Percentiles rank a stretch among this genome's conserved stretches.
Conservation (phyloP, 371 early-diverging fungal species). For the Enterocytospora artemiae region DNA sequence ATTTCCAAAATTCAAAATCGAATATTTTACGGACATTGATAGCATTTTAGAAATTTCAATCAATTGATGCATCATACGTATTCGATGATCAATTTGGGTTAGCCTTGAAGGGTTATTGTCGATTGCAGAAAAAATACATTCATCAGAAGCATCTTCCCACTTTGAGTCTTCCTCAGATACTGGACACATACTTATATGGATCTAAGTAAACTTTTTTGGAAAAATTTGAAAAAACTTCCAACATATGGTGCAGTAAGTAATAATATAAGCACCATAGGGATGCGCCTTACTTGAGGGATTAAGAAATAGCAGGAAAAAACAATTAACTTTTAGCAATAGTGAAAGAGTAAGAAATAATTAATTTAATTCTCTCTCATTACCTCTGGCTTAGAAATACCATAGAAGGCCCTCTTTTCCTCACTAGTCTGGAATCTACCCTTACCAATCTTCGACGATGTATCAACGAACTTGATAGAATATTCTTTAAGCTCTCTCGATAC, state of each 20-base stretch:
- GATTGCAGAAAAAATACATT: too few relatives aligned
- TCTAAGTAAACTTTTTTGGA: background rate
- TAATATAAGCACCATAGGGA: background rate
- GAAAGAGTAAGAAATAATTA: conserved; percentile 33
- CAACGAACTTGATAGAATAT: conserved; percentile 87
- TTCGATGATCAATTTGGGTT: too few relatives aligned
- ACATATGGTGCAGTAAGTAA: background rate
- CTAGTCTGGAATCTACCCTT: conserved; percentile 99
- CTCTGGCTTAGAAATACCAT: conserved; percentile 61
- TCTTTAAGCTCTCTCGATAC: conserved; percentile 84
- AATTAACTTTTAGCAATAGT: background rate
- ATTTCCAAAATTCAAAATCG: background rate
- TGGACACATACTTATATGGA: background rate
- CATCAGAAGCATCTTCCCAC: too few relatives aligned
- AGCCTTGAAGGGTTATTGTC: too few relatives aligned
- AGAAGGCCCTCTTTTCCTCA: conserved; percentile 87
- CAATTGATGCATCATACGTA: background rate
- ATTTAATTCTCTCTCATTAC: conserved; percentile 50
- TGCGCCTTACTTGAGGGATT: background rate
- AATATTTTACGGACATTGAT: background rate
- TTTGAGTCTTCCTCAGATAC: too few relatives aligned
- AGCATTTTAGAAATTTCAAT: background rate
- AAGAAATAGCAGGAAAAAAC: background rate
- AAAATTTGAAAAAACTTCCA: background rate
- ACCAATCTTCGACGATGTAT: conserved; percentile 98